Evolutionary conservation across 805 yeast genomes (phyloP).

Genomic region (Candida manassasensis): DNA sequence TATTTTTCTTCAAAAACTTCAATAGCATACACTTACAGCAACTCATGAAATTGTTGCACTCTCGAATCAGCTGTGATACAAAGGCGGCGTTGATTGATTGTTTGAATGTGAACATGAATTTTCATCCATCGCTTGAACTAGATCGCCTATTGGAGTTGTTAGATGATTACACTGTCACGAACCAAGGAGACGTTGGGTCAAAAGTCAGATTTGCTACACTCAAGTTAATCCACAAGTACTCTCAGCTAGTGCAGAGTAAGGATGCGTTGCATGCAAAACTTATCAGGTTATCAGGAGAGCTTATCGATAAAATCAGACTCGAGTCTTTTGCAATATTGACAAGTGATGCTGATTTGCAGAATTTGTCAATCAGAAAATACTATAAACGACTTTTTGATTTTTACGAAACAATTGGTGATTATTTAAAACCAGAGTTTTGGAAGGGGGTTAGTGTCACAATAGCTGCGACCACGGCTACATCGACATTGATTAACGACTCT

Average conservation of each 20-base stretch:
- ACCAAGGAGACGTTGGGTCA: constrained; percentile 91
- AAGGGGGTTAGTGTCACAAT: constrained; percentile 49
- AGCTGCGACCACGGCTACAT: constrained; percentile 54
- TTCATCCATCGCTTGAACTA: constrained; percentile 5
- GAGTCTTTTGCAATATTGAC: constrained; percentile 34
- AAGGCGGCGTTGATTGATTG: constrained; percentile 23
- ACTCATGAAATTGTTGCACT: constrained; percentile 21
- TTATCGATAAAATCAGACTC: constrained; percentile 50
- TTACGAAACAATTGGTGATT: constrained; percentile 12
- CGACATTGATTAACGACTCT: constrained; percentile 39
- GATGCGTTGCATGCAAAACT: constrained; percentile 23
- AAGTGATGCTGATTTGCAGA: not conserved
- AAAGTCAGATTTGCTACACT: constrained; percentile 56
- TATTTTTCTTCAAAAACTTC: constrained; percentile 22
- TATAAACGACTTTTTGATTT: constrained; percentile 9
- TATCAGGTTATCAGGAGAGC: constrained; percentile 58
- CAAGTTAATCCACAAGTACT: constrained; percentile 29
- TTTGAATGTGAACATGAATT: constrained; percentile 11
- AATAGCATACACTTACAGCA: constrained; percentile 10
- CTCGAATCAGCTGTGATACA: constrained; percentile 24
- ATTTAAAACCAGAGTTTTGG: constrained; percentile 39
- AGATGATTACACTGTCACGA: constrained; percentile 73
- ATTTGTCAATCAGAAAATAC: not conserved
- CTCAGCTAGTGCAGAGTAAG: not conserved
- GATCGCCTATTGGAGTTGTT: constrained; percentile 33